Evolutionary conservation across 345 rosid species (phyloP).

Genomic region (Firmiana major): DNA sequence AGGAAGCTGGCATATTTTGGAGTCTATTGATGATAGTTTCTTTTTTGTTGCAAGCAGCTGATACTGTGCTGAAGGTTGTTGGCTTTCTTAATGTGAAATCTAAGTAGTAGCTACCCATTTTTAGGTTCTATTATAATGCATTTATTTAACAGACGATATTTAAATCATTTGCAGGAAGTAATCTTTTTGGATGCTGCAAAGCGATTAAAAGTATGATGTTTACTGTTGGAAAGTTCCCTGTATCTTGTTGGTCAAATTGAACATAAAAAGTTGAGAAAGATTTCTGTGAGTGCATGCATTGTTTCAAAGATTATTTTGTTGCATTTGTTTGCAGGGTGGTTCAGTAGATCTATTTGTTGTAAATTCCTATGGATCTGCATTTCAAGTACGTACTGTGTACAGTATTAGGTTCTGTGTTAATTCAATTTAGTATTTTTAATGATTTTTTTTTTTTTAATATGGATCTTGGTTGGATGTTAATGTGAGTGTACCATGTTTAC

Average conservation of each 20-base stretch:
- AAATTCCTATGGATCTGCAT: constrained; percentile 86
- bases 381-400: constrained; percentile 44
- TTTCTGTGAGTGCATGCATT: neutral
- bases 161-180: constrained; percentile 59
- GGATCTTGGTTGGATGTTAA: no score
- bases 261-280: neutral
- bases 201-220: constrained; percentile 53
- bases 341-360: constrained; percentile 87
- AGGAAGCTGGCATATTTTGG: constrained; percentile 81
- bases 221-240: neutral
- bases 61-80: constrained; percentile 81
- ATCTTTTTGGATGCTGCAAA: constrained; percentile 61
- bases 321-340: constrained; percentile 57
- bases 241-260: neutral
- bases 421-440: no score
- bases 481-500: no score
- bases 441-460: no score
- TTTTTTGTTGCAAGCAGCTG: constrained; percentile 92
- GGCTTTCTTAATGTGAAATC: constrained; percentile 18
- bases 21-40: constrained; percentile 85
- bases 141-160: constrained; percentile 19
- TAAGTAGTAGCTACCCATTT: neutral
- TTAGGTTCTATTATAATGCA: neutral
- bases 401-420: neutral
- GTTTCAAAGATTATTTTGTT: constrained; percentile 15